A percentile compares a stretch with the other conserved stretches of the same genome.
Evolutionary conservation across 2,329 filamentous ascomycete genomes (phyloP).

Genomic region (Fusarium nisikadoi): DNA sequence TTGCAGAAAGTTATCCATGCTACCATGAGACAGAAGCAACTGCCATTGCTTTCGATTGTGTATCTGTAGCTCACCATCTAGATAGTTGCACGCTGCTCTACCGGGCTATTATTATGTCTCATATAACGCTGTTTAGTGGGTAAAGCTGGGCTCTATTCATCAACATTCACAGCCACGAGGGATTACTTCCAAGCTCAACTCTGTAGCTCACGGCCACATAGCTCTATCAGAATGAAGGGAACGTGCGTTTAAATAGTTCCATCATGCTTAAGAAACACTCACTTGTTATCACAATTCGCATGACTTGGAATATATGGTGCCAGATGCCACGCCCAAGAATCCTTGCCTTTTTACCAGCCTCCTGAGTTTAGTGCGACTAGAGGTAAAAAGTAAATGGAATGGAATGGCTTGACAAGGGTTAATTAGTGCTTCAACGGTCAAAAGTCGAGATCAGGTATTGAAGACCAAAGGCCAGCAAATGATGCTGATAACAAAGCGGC

Average conservation of each 20-base stretch:
- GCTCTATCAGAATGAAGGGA: neutral
- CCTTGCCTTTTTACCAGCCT: conserved; percentile 29
- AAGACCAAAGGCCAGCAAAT: conserved; percentile 1
- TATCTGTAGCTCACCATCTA: neutral
- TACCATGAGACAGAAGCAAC: neutral
- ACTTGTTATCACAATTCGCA: neutral
- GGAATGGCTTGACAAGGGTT: conserved; percentile 19
- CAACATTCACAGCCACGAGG: neutral
- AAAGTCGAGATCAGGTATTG: neutral
- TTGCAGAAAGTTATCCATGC: conserved; percentile 2
- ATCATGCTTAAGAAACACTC: neutral
- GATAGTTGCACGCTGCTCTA: neutral
- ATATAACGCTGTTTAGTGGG: neutral
- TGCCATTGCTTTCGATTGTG: neutral
- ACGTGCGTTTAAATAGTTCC: neutral
- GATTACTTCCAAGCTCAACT: neutral
- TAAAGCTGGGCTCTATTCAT: neutral
- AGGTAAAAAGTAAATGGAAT: conserved; percentile 11
- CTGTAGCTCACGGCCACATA: neutral
- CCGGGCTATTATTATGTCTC: neutral
- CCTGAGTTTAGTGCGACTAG: conserved; percentile 29
- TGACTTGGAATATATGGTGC: neutral
- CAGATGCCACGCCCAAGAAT: neutral
- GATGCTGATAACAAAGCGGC: neutral
- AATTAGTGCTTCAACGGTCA: conserved; percentile 6